These are phyloP conservation scores for Tilletiopsis washingtonensis DNA, from an alignment of 1,284 basidiomycete genomes.

Conservation along the genomic window DNA sequence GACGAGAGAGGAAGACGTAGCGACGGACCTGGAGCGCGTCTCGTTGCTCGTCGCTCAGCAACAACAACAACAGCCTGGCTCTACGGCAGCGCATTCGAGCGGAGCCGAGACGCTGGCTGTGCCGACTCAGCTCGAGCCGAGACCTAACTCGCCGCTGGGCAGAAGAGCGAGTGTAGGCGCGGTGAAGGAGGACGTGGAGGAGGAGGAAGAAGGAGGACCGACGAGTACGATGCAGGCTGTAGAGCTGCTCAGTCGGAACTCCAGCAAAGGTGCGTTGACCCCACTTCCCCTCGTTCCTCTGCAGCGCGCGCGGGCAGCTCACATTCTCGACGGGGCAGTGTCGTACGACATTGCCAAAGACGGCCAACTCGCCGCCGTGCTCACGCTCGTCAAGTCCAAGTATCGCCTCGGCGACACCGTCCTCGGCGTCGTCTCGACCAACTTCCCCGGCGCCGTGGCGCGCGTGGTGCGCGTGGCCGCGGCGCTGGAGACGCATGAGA, in stretches of 20 bases:
- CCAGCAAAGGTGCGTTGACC: slow-evolving; percentile 65
- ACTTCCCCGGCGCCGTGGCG: slow-evolving; percentile 18
- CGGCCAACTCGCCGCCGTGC: slow-evolving; percentile 37
- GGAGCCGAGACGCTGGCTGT: no score
- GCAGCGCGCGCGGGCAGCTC: not conserved
- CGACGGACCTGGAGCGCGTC: no score
- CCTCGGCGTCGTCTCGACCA: slow-evolving; percentile 38
- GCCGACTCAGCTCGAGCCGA: not conserved
- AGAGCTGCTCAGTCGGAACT: slow-evolving; percentile 77
- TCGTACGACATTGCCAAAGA: slow-evolving; percentile 46
- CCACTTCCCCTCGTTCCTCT: no score
- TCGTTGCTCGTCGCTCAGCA: no score
- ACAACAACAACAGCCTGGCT: no score
- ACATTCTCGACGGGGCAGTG: slow-evolving; percentile 9
- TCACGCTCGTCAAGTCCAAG: slow-evolving; percentile 34
- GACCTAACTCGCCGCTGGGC: not conserved
- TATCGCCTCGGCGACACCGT: slow-evolving; percentile 45
- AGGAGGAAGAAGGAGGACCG: slow-evolving; percentile 50
- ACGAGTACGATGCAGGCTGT: slow-evolving; percentile 57
- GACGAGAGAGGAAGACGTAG: no score
- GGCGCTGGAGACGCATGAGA: slow-evolving; percentile 40
- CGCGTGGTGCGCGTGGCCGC: slow-evolving; percentile 37
- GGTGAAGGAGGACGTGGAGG: slow-evolving; percentile 49
- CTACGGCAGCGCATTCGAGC: no score
- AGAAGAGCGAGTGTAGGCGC: slow-evolving; percentile 47